Evolutionary conservation across 495 filamentous ascomycete genomes (phyloP), one percentile per base, ranked within the genome.

Genomic region (Neurospora sp.): DNA sequence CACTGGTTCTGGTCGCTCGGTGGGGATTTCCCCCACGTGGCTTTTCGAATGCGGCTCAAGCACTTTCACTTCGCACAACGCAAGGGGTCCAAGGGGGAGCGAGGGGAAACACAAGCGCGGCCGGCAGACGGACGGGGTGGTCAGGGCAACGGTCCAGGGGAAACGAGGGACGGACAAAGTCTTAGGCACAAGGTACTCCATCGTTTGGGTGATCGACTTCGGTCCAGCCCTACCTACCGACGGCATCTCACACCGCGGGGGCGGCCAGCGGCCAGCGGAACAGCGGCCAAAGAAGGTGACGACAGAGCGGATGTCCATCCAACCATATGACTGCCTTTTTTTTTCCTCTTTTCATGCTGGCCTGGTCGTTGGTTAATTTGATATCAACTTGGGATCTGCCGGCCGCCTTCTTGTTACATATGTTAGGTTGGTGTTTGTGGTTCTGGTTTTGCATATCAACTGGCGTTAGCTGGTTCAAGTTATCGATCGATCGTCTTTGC

Each of bases 11-110:
- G n/a, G 68, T 42, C 69, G 70, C 53, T 70, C 37, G 78, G 77
- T 76, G 79, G 75, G 72, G 78, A 76, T 10, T 73, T 48, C 72
- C 72, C 59, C 65, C 76, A 77, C 75, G 74, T 77, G 77, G 75
- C 53, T 70, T 35, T 40, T 12, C 3, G 5, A 74, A 75, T 79
- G 77, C 77, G 77, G 79, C 77, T 79, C 78, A 74, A 78, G 48
- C 18, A 39, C n/a, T 35, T 48, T 31, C 44, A 68, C 18, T 72
- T 31, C 16, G 10, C 31, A 37, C 70, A 20, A 40, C 42, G 22
- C 48, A 61, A 61, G 48, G 45, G 48, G 22, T 31, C 48, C 48
- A 31, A 65, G n/a, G 40, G 42, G 42, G 42, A 45, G 42, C 45
- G 20, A 53, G 53, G 53, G 27, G 27, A 8, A 65, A 14, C n/a